Base-by-base conservation (phyloP, 2,329 filamentous ascomycete species). In the Davidsoniella eucalypti region DNA sequence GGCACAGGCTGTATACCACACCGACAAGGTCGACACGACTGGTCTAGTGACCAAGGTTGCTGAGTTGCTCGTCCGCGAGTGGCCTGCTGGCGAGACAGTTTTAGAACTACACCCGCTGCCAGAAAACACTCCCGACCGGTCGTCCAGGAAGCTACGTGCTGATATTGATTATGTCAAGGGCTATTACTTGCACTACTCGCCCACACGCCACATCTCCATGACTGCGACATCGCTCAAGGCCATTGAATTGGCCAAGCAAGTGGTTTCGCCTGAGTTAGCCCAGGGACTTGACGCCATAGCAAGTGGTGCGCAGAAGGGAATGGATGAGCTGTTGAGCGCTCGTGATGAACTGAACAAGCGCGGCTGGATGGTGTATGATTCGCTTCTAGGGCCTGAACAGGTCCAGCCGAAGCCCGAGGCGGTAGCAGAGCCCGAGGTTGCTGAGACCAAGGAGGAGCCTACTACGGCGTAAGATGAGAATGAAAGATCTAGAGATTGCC, bases 171-270 rank as follows among this genome's bases (percentile, higher is more conserved):
- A 50, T 38, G 33, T 59, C 26, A 55, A 57, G 48, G 64, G 61
- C 59, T 62, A 62, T 52, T 67, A 67, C 52, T 43, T 68, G 16
- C 52, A 55, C 41, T 47, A 62, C n/a, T 61, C 61, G 2, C 54
- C 61, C 8, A 66, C 66, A 33, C 55, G 68, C 29, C 51, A 49
- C 16, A 52, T 67, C 23, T 52, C 55, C 29, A 43, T 63, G 14
- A 60, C 60, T 4, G 54, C 63, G n/a, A 66, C 65, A 39, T 57
- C 69, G 25, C 56, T 69, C 46, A 61, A 65, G 57, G 74, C 69
- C 17, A 62, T 76, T 48, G 61, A 66, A 39, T 53, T 67, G 53
- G 69, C 73, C 12, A 59, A 64, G 40, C 59, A 69, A 54, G 60
- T 72, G 12, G 58, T 71, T 41, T 59, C 60, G 45, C 56, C 62